Evolutionary conservation across 768 basidiomycete genomes (phyloP).

Genomic region (Mycena pura): DNA sequence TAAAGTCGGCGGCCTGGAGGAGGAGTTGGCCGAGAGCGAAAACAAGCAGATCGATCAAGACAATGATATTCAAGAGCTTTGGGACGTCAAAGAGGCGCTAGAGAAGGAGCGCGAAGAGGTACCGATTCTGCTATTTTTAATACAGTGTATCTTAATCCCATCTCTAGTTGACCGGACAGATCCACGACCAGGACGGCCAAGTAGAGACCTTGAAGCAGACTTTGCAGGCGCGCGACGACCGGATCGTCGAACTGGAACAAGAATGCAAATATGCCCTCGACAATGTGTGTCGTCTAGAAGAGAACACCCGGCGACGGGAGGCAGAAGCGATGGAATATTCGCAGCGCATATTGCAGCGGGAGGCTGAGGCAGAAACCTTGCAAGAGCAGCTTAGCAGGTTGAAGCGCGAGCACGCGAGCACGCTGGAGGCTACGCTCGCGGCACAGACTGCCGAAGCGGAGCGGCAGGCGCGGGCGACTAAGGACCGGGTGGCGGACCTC

Average conservation of each 20-base stretch:
- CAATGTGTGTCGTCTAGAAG: constrained; percentile 60
- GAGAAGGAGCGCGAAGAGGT: constrained; percentile 67
- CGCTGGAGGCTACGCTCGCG: constrained; percentile 56
- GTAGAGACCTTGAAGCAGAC: constrained; percentile 52
- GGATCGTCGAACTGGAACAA: constrained; percentile 56
- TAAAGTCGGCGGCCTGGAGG: constrained; percentile 54
- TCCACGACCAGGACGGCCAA: constrained; percentile 60
- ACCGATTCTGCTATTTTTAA: constrained; percentile 8
- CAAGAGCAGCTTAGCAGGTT: constrained; percentile 61
- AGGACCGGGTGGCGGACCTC: constrained; percentile 56
- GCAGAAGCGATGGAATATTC: constrained; percentile 57
- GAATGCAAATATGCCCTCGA: constrained; percentile 65
- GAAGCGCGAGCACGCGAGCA: constrained; percentile 60
- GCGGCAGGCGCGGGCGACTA: constrained; percentile 52
- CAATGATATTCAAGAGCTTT: constrained; percentile 58
- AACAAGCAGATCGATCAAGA: constrained; percentile 63
- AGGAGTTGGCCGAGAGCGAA: constrained; percentile 63
- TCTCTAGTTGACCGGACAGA: constrained; percentile 57
- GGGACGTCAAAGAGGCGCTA: constrained; percentile 56
- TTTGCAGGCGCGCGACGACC: constrained; percentile 61
- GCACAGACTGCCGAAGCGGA: constrained; percentile 64
- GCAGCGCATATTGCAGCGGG: constrained; percentile 52
- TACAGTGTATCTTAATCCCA: background rate
- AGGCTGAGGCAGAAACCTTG: constrained; percentile 59
- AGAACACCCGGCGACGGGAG: constrained; percentile 62